Evolutionary conservation across 768 basidiomycete genomes (phyloP).

Genomic region (Hygrocybe punicea): DNA sequence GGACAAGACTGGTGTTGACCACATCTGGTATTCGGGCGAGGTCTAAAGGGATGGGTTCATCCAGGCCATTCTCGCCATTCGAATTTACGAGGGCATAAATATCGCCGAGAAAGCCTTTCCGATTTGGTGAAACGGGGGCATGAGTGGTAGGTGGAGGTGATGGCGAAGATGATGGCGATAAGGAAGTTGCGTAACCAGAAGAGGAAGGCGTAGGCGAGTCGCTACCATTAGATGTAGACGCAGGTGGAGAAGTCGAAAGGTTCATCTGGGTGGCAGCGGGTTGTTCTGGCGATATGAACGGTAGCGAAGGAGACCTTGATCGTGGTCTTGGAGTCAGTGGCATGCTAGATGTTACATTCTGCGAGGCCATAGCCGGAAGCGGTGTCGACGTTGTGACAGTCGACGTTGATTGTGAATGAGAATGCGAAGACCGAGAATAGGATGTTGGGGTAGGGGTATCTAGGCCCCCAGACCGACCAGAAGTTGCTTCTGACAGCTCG

Average conservation of each 20-base stretch:
- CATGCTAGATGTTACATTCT: constrained; percentile 16
- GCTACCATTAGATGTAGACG: constrained; percentile 43
- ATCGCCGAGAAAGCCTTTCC: background rate
- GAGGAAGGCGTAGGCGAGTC: constrained; percentile 57
- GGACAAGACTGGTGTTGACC: no score
- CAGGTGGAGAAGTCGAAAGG: constrained; percentile 26
- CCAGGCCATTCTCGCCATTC: no score
- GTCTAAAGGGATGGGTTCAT: no score
- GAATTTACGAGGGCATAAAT: background rate
- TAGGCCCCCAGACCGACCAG: constrained; percentile 31
- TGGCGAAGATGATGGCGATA: constrained; percentile 39
- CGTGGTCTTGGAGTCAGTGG: constrained; percentile 25
- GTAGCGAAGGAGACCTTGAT: constrained; percentile 27
- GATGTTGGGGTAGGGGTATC: constrained; percentile 43
- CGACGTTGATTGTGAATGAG: constrained; percentile 48
- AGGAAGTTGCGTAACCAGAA: constrained; percentile 50
- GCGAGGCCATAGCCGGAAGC: constrained; percentile 26
- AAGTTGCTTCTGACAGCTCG: constrained; percentile 13
- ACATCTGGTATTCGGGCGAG: no score
- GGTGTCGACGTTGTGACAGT: constrained; percentile 48
- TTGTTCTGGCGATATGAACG: background rate
- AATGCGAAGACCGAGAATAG: constrained; percentile 21
- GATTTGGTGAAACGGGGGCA: background rate
- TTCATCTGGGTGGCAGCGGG: constrained; percentile 13
- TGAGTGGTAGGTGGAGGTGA: constrained; percentile 19